A percentile compares a stretch with the other conserved stretches of the same genome.
phyloP scores from a whole-genome alignment of 108 stramenopile genomes.

The Fragilaria crotonensis region DNA sequence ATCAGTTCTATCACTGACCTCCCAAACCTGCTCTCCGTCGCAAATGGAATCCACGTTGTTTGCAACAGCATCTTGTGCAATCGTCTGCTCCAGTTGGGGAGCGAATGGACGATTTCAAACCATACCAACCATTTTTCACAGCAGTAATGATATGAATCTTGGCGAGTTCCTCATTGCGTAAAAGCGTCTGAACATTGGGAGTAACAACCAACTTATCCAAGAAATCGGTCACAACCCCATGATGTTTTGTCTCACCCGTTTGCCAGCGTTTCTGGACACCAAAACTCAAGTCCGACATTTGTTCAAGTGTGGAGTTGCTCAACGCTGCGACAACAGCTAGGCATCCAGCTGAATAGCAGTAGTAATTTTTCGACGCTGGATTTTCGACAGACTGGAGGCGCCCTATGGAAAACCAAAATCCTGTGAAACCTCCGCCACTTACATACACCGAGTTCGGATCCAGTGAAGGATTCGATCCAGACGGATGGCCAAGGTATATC shows the following conservation, averaged over 20 bases:
- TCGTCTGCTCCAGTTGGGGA: conserved; percentile 2
- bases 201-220: conserved; percentile 36
- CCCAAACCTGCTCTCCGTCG: conserved; percentile 11
- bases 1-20: not conserved
- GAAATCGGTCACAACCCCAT: conserved; percentile 45
- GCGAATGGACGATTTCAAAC: conserved; percentile 1
- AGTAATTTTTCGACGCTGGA: conserved; percentile 12
- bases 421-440: conserved; percentile 65
- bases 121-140: not conserved
- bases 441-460: conserved; percentile 37
- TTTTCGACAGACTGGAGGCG: conserved; percentile 19
- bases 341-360: conserved; percentile 71
- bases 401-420: conserved; percentile 71
- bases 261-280: conserved; percentile 37
- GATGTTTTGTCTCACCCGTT: conserved; percentile 36
- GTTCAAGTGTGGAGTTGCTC: conserved; percentile 18
- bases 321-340: conserved; percentile 42
- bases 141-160: conserved; percentile 3
- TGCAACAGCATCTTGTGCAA: conserved; percentile 24
- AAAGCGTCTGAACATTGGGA: not conserved
- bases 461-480: no score
- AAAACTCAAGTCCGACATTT: conserved; percentile 30
- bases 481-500: no score
- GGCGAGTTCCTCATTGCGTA: not conserved
- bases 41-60: conserved; percentile 29